These are phyloP conservation scores for Termitomyces sp. DNA, from an alignment of 768 basidiomycete species.

Conservation along the genomic window DNA sequence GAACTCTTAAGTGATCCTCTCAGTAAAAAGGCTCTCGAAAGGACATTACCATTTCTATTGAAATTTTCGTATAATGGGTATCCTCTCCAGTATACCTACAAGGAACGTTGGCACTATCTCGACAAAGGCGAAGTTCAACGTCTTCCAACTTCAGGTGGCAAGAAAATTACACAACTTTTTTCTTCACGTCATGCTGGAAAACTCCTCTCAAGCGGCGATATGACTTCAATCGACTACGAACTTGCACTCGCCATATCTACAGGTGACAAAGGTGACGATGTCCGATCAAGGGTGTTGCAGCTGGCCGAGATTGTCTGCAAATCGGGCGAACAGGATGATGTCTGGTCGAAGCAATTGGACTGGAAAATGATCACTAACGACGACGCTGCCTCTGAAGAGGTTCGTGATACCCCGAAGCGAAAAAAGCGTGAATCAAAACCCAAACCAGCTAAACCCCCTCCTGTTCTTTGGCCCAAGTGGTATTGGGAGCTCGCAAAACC, in stretches of 20 bases:
- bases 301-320: conserved; percentile 38
- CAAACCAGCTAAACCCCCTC: conserved; percentile 38
- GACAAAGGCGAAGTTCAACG: conserved; percentile 28
- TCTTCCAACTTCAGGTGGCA: conserved; percentile 44
- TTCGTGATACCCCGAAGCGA: conserved; percentile 10
- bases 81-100: conserved; percentile 51
- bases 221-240: conserved; percentile 38
- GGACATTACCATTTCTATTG: conserved; percentile 67
- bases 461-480: conserved; percentile 91
- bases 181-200: conserved; percentile 43
- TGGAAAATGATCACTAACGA: conserved; percentile 43
- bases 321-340: conserved; percentile 32
- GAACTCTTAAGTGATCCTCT: conserved; percentile 44
- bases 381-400: conserved; percentile 6
- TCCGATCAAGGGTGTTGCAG: conserved; percentile 32
- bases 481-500: conserved; percentile 87
- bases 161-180: conserved; percentile 41
- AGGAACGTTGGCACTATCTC: conserved; percentile 69
- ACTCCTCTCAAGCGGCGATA: conserved; percentile 37
- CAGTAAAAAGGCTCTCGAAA: conserved; percentile 38
- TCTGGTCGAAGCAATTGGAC: conserved; percentile 65
- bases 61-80: conserved; percentile 56
- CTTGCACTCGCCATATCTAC: conserved; percentile 46
- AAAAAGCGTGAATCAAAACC: conserved; percentile 29
- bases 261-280: conserved; percentile 34